Percentiles rank a stretch among this genome's conserved stretches.
Conservation (phyloP, 106 monocot genomes). For the Allium cepa region DNA sequence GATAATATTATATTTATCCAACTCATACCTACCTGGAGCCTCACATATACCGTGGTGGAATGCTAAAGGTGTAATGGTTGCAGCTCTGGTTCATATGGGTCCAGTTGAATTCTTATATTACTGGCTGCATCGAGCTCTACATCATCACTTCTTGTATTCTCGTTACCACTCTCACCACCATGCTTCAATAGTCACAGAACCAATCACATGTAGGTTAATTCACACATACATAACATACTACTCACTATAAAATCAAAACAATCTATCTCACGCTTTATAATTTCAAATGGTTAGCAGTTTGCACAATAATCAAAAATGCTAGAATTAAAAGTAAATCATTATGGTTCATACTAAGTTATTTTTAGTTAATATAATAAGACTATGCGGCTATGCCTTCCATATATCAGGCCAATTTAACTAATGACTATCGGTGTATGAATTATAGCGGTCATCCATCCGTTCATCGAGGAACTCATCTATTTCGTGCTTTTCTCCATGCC, state of each 20-base stretch:
- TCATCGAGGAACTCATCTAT: conserved; percentile 50
- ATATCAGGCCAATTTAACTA: neutral
- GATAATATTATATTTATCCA: conserved; percentile 32
- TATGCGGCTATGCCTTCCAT: neutral
- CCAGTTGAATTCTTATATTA: conserved; percentile 98
- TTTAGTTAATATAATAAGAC: no score
- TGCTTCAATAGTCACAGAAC: conserved; percentile 88
- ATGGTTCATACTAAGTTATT: no score
- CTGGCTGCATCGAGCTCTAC: conserved; percentile 87
- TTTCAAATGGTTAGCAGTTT: no score
- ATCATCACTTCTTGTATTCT: conserved; percentile 92
- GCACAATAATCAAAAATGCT: no score
- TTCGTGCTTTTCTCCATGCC: conserved; percentile 51
- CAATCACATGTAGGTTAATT: conserved; percentile 71
- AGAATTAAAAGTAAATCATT: no score
- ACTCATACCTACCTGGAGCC: conserved; percentile 14
- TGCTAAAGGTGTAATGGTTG: conserved; percentile 35
- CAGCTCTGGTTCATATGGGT: conserved; percentile 39
- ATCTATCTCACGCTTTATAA: no score
- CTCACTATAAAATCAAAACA: no score
- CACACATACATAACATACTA: neutral
- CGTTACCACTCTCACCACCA: conserved; percentile 97
- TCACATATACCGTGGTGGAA: conserved; percentile 39
- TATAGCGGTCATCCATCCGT: conserved; percentile 69
- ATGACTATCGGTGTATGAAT: conserved; percentile 1